Percentiles rank a stretch among this genome's conserved stretches.
These are phyloP conservation scores for Leccinum angustisporum DNA, from an alignment of 1,284 basidiomycete species.

Conservation along the genomic window DNA sequence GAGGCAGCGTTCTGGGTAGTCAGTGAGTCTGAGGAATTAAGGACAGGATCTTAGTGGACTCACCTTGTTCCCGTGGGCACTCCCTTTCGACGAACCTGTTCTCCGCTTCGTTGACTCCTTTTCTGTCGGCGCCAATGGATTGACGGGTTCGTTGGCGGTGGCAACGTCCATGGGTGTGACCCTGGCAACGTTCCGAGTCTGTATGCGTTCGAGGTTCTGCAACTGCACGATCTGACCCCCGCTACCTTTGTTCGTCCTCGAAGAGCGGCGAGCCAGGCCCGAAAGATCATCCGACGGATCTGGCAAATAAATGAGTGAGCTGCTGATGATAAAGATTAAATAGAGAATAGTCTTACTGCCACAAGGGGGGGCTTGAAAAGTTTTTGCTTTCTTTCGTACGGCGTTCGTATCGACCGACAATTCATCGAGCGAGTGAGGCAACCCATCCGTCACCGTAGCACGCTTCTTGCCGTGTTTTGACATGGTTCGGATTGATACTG, in stretches of 20 bases:
- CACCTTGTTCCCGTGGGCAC: background rate
- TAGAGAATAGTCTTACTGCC: too few relatives aligned
- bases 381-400: too few relatives aligned
- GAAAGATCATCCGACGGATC: too few relatives aligned
- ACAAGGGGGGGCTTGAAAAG: too few relatives aligned
- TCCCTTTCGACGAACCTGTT: background rate
- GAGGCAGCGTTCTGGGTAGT: background rate
- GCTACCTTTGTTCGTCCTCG: background rate
- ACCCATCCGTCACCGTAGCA: too few relatives aligned
- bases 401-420: too few relatives aligned
- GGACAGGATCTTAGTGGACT: background rate
- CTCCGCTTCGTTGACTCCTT: background rate
- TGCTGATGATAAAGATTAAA: background rate
- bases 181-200: background rate
- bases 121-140: background rate
- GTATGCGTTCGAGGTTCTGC: background rate
- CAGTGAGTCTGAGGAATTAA: background rate
- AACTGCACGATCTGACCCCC: background rate
- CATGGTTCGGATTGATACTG: too few relatives aligned
- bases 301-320: background rate
- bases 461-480: too few relatives aligned
- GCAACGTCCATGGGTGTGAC: background rate
- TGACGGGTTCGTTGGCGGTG: background rate
- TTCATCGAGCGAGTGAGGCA: too few relatives aligned
- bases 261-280: background rate